These are phyloP conservation scores for Syzygium aromaticum DNA, from an alignment of 345 rosid genomes.

Conservation along the genomic window DNA sequence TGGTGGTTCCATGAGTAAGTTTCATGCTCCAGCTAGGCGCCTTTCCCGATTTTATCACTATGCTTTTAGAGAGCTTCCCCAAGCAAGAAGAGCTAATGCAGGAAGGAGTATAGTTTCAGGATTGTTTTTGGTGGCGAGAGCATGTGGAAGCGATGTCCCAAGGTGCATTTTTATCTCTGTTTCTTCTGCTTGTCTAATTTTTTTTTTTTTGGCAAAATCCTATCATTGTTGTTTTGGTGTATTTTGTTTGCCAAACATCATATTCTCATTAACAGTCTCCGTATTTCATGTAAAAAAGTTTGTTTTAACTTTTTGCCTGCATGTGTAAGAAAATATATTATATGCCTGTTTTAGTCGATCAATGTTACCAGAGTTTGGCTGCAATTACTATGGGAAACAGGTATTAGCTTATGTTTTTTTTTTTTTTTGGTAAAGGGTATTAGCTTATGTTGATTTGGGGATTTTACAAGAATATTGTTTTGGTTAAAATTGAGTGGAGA, in stretches of 20 bases:
- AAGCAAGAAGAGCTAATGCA: conserved; percentile 54
- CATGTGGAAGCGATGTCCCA: conserved; percentile 92
- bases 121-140: conserved; percentile 73
- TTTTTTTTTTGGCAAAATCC: background rate
- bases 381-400: background rate
- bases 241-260: background rate
- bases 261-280: background rate
- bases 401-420: background rate
- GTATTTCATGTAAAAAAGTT: background rate
- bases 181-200: background rate
- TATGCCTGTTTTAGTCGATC: background rate
- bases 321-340: background rate
- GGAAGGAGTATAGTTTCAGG: conserved; percentile 80
- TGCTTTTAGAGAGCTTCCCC: conserved; percentile 39
- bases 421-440: no score
- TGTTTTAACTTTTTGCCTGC: background rate
- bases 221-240: background rate
- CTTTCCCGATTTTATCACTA: conserved; percentile 80
- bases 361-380: background rate
- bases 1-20: conserved; percentile 76
- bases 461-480: background rate
- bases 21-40: conserved; percentile 95
- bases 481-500: background rate
- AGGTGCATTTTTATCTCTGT: conserved; percentile 32
- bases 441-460: background rate